These are phyloP conservation scores for Andrographis paniculata DNA, from an alignment of 305 asterid species.

Conservation along the genomic window DNA sequence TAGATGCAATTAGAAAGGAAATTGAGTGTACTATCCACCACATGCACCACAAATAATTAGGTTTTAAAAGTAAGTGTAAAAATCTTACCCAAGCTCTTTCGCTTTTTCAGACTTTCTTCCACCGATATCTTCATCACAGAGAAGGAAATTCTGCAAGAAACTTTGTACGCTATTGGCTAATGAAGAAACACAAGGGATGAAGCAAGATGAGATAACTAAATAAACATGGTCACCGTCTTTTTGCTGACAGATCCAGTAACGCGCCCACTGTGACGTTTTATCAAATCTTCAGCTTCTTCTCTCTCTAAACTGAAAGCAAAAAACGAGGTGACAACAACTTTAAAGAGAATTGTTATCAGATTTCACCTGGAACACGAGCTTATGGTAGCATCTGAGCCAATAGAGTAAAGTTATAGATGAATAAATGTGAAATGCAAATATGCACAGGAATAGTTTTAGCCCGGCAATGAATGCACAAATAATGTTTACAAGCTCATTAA, in stretches of 20 bases:
- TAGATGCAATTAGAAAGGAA: slow-evolving; percentile 15
- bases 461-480: not conserved
- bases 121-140: slow-evolving; percentile 93
- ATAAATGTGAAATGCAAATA: too few species aligned
- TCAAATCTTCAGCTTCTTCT: slow-evolving; percentile 99
- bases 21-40: slow-evolving; percentile 9
- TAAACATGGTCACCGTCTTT: slow-evolving; percentile 69
- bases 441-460: too few species aligned
- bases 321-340: slow-evolving; percentile 13
- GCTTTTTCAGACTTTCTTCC: slow-evolving; percentile 88
- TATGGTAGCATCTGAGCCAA: slow-evolving; percentile 2
- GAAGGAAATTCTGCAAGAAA: slow-evolving; percentile 73
- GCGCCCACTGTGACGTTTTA: slow-evolving; percentile 95
- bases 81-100: slow-evolving; percentile 83
- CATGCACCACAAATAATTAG: slow-evolving; percentile 10
- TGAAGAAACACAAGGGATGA: slow-evolving; percentile 8
- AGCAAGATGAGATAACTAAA: slow-evolving; percentile 13
- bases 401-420: slow-evolving; percentile 6
- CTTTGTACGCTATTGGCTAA: slow-evolving; percentile 16
- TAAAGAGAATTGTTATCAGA: slow-evolving; percentile 10
- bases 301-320: slow-evolving; percentile 76
- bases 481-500: slow-evolving; percentile 12
- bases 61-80: slow-evolving; percentile 6
- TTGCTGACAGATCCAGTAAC: slow-evolving; percentile 99
- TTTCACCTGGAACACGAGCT: too few species aligned